Evolutionary conservation across 208 protist species (phyloP).

Genomic region (Crithidia expoeki): DNA sequence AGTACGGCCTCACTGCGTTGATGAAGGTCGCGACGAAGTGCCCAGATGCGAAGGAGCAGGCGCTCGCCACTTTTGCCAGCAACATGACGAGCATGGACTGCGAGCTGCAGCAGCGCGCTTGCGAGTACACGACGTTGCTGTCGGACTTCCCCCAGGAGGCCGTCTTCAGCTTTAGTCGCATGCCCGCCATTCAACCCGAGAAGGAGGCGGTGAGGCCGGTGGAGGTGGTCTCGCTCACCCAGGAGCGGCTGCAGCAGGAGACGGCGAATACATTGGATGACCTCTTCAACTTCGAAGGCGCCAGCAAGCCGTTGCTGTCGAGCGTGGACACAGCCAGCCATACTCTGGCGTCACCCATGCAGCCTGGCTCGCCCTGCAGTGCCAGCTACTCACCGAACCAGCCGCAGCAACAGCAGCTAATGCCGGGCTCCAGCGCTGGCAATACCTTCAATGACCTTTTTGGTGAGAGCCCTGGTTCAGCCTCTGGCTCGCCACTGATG

Average conservation of each 20-base stretch:
- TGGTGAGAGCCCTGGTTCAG: constrained; percentile 8
- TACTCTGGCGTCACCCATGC: constrained; percentile 1
- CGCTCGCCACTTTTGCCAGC: constrained; percentile 57
- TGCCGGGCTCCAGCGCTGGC: background rate
- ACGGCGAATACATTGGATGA: constrained; percentile 67
- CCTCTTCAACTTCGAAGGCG: constrained; percentile 62
- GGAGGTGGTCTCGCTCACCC: constrained; percentile 58
- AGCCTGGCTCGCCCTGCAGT: constrained; percentile 4
- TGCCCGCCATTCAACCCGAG: constrained; percentile 69
- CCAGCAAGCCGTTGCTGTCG: constrained; percentile 25
- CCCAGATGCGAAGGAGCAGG: constrained; percentile 42
- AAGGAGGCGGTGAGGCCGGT: constrained; percentile 56
- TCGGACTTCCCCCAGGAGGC: constrained; percentile 76
- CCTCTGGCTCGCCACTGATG: constrained; percentile 14
- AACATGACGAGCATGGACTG: constrained; percentile 85
- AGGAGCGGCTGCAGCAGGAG: constrained; percentile 53
- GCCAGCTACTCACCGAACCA: background rate
- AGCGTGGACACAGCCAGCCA: constrained; percentile 9
- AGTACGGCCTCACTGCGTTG: constrained; percentile 94
- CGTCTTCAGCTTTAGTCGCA: constrained; percentile 71
- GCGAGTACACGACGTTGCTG: constrained; percentile 90
- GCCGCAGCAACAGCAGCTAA: background rate
- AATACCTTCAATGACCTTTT: constrained; percentile 39
- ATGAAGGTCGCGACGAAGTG: constrained; percentile 94
- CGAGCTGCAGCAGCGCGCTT: constrained; percentile 95